Evolutionary conservation across 2,329 filamentous ascomycete species (phyloP), one percentile per base, ranked within the genome.

Genomic region (Ciborinia camelliae): DNA sequence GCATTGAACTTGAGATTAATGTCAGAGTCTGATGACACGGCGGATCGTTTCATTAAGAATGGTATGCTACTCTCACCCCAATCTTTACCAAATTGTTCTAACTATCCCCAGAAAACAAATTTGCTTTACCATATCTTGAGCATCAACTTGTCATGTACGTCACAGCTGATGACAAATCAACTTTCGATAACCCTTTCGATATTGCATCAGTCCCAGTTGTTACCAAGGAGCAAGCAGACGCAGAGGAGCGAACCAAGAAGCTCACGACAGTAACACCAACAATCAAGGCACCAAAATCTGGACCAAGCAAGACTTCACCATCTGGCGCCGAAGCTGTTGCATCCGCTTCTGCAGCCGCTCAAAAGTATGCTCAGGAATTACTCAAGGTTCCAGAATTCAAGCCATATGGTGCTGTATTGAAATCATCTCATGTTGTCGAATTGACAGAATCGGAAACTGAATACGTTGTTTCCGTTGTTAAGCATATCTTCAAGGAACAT

Each of bases 141-240:
- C 94, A 98, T 76, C 93, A 98, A 76, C 87, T 99, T 59, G 93
- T 97, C 71, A 90, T 96, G 86, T 99, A 99, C 74, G 94, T 99
- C 72, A 97, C 93, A 23, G 92, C 93, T 15, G 91, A 92, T 62
- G 91, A 95, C 74, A 92, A 93, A 77, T 86, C 89, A 50, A 91
- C 90, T 0, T 99, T 98, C 73, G 85, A 89, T 48, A 81, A 82
- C 41, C 89, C 95, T 8, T 99, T 99, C 81, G 94, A 98, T 76
- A 89, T 99, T 73, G 87, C 89, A 72, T 89, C 90, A 74, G 90
- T 99, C 53, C 95, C 95, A 5, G 87, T 97, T 55, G 95, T 99
- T 70, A 97, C 92, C 26, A 88, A 95, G 66, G 95, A 98, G 77
- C 92, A 99, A 80, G 94, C 94, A 67, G 89, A 97, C 73, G 95